Percentiles rank a stretch among this genome's conserved stretches.
Evolutionary conservation across 306 rosid genomes (phyloP).

Genomic region (Trifolium dubium): DNA sequence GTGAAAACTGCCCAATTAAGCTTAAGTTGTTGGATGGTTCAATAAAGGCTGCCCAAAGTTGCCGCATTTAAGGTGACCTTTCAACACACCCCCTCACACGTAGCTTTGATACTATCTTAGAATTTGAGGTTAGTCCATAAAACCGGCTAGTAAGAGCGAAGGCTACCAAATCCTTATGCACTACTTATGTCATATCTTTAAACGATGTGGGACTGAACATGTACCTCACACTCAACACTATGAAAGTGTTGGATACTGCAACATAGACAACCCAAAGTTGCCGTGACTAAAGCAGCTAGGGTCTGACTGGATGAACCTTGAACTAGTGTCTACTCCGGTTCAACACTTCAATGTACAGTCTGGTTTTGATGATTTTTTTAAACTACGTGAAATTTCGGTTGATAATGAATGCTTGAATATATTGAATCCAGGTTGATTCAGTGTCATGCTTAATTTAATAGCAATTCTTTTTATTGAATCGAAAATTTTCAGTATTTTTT

Average conservation of each 20-base stretch:
- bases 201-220: background rate
- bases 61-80: background rate
- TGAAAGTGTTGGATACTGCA: background rate
- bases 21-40: background rate
- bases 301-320: too few species aligned
- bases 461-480: background rate
- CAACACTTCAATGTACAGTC: too few species aligned
- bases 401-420: slow-evolving; percentile 5
- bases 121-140: background rate
- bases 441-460: slow-evolving; percentile 1
- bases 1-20: background rate
- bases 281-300: background rate
- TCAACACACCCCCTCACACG: background rate
- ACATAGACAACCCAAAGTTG: background rate
- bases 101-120: background rate
- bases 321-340: too few species aligned
- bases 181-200: background rate
- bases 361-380: background rate
- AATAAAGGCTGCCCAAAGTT: background rate
- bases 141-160: background rate
- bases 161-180: background rate
- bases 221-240: background rate
- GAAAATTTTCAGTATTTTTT: background rate
- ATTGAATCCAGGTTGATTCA: slow-evolving; percentile 7
- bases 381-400: background rate